phyloP scores from a whole-genome alignment of 345 rosid genomes.

The Streptanthus diversifolius region DNA sequence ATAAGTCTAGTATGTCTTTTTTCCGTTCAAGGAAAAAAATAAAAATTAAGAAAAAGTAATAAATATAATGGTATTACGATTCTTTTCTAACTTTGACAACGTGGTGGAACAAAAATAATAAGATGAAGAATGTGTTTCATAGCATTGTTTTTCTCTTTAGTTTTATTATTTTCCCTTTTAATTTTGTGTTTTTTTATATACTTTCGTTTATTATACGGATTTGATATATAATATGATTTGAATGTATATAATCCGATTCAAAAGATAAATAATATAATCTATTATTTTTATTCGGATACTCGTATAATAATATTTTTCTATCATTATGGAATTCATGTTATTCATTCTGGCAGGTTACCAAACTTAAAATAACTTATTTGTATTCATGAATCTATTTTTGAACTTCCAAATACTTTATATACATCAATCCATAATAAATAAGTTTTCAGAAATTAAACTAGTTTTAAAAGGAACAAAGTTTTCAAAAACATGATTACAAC shows the following conservation, averaged over 20 bases:
- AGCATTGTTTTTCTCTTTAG: background rate
- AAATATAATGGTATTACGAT: background rate
- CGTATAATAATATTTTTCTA: too few species aligned
- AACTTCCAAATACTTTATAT: too few species aligned
- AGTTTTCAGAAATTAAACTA: too few species aligned
- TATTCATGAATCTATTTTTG: too few species aligned
- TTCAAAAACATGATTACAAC: too few species aligned
- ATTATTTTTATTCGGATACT: background rate
- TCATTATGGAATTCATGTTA: background rate
- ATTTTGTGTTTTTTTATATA: background rate
- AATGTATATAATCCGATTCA: background rate
- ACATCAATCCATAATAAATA: too few species aligned
- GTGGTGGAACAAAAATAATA: background rate
- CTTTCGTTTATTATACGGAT: background rate
- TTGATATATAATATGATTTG: background rate
- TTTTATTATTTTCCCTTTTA: background rate
- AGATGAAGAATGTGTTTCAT: background rate
- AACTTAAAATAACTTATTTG: too few species aligned
- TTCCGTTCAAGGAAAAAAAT: background rate
- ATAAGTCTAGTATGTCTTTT: slow-evolving; percentile 13
- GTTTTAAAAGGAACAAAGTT: too few species aligned
- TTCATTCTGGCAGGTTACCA: too few species aligned
- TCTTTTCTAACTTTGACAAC: slow-evolving; percentile 17
- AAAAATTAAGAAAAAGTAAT: background rate
- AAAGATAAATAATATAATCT: background rate